A percentile compares a stretch with the other conserved stretches of the same genome.
Conservation (phyloP, 495 filamentous ascomycete genomes). For the Haplographium delicatum region DNA sequence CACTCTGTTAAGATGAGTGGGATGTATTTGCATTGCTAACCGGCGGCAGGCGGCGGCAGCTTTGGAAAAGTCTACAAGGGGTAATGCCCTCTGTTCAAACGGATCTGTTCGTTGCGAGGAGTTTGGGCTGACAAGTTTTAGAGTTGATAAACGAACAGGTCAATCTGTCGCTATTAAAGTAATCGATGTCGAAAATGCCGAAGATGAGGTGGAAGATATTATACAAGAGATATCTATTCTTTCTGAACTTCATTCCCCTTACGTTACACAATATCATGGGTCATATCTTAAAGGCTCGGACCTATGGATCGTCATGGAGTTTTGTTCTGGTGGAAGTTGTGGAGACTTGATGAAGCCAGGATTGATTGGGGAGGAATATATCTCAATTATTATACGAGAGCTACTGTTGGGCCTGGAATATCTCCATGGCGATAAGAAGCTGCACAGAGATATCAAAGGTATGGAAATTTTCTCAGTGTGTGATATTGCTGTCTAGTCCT, state of each 20-base stretch:
- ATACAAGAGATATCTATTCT: constrained; percentile 97
- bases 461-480: constrained; percentile 17
- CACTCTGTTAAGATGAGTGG: constrained; percentile 15
- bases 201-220: constrained; percentile 98
- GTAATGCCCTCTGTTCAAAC: constrained; percentile 35
- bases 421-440: constrained; percentile 88
- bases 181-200: constrained; percentile 96
- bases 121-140: constrained; percentile 36
- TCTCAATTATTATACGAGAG: constrained; percentile 88
- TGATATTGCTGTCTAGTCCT: not conserved
- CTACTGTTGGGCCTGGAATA: constrained; percentile 87
- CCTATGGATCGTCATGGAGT: constrained; percentile 98
- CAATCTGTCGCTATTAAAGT: constrained; percentile 90
- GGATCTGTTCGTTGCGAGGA: not conserved
- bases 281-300: constrained; percentile 93
- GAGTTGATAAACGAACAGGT: constrained; percentile 78
- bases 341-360: constrained; percentile 89
- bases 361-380: constrained; percentile 87
- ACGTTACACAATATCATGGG: constrained; percentile 95
- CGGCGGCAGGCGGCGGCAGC: constrained; percentile 64
- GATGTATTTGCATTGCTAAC: constrained; percentile 14
- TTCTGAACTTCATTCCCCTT: constrained; percentile 86
- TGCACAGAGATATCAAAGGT: constrained; percentile 98
- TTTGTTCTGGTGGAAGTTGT: constrained; percentile 89
- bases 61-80: constrained; percentile 97